Evolutionary conservation across 805 yeast genomes (phyloP), one percentile per base, ranked within the genome.

Genomic region (Candida hungchunana): DNA sequence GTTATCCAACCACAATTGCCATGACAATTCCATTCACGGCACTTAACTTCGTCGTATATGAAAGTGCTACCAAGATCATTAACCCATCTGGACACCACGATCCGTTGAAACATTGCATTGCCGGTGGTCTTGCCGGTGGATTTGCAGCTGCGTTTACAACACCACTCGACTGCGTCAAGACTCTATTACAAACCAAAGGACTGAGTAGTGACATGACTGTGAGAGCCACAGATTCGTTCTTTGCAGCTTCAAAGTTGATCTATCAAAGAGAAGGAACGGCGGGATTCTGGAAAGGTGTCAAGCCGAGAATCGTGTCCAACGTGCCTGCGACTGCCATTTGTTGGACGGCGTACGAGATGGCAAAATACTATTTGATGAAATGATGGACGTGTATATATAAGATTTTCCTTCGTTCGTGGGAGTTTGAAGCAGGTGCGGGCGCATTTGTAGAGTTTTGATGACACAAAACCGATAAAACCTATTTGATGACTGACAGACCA

Each of bases 321-420:
- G 88, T 90, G 57, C 98, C 98, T 15, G 79, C 93, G 31, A 90
- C 97, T 10, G 97, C 97, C 14, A 87, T 90, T 43, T 81, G 95
- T 50, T 90, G 97, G 97, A 90, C 97, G 2, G 87, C 95, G 17
- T 90, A 90, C 61, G 98, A 90, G 60, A 88, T 88, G 94, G 97
- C 96, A 29, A 90, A 90, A 40, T 64, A 61, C 44, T 60, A 62
- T 37, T 44, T 65, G 32, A 43, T 47, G 33, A 41, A 36, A 15
- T 33, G 25, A 25, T n/a, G 14, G 27, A 24, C 8, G 27, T 20
- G 11, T 20, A 20, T 11, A 20, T 8, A 20, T 8, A 20, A 11
- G 23, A 20, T n/a, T n/a, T n/a, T n/a, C n/a, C n/a, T n/a, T n/a
- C n/a, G n/a, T n/a, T n/a, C n/a, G n/a, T n/a, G n/a, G n/a, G n/a